Conservation (phyloP, 805 yeast species). For the Spathaspora passalidarum region DNA sequence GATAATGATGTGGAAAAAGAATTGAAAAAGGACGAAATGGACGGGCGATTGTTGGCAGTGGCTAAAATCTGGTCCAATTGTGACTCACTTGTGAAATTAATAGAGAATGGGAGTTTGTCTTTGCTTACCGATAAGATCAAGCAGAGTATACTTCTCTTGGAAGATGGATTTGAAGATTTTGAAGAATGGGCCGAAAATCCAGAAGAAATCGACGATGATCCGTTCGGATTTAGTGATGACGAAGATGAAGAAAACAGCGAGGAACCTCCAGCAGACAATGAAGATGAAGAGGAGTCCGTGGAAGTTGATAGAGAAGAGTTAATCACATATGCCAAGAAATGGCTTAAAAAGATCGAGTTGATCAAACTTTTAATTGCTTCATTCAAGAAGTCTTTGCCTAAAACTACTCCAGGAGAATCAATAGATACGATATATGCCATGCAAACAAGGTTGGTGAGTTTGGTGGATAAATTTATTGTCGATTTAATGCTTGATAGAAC, state of each 20-base stretch:
- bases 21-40: slow-evolving; percentile 16
- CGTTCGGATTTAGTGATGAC: slow-evolving; percentile 46
- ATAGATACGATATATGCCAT: slow-evolving; percentile 47
- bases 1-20: slow-evolving; percentile 5
- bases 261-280: slow-evolving; percentile 18
- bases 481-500: slow-evolving; percentile 49
- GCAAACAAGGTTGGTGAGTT: slow-evolving; percentile 42
- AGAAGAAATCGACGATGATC: slow-evolving; percentile 42
- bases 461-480: slow-evolving; percentile 58
- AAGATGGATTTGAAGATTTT: slow-evolving; percentile 64
- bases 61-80: slow-evolving; percentile 75
- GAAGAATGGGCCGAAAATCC: slow-evolving; percentile 71
- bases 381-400: slow-evolving; percentile 55
- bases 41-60: slow-evolving; percentile 52
- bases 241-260: slow-evolving; percentile 27
- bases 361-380: slow-evolving; percentile 58
- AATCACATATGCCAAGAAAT: slow-evolving; percentile 39
- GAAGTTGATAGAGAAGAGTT: slow-evolving; percentile 24
- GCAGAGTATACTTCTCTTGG: slow-evolving; percentile 39
- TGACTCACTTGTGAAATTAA: slow-evolving; percentile 42
- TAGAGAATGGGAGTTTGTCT: slow-evolving; percentile 52
- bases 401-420: slow-evolving; percentile 35
- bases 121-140: slow-evolving; percentile 47
- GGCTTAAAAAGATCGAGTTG: slow-evolving; percentile 54
- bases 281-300: slow-evolving; percentile 11